Conservation (phyloP, 345 rosid species). For the Mallotus nudiflorus region DNA sequence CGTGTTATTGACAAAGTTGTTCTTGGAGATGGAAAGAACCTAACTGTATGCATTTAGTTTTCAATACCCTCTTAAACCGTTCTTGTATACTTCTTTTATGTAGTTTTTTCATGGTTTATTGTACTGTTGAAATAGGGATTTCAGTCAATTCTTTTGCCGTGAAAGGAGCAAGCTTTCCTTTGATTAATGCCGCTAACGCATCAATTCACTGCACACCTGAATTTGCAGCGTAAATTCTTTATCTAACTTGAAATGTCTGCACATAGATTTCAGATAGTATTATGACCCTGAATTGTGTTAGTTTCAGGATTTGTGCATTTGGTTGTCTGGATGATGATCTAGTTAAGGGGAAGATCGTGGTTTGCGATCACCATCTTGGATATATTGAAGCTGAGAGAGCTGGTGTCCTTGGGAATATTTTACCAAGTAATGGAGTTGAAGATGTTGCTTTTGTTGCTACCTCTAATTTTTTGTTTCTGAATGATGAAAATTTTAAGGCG, state of each 20-base stretch:
- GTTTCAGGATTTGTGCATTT: slow-evolving; percentile 29
- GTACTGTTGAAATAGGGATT: neutral
- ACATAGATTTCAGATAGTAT: neutral
- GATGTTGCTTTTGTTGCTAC: slow-evolving; percentile 18
- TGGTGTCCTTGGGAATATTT: slow-evolving; percentile 41
- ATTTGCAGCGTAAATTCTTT: neutral
- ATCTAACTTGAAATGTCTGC: too few species aligned
- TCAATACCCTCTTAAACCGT: neutral
- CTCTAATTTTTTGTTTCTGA: slow-evolving; percentile 27
- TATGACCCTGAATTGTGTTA: neutral
- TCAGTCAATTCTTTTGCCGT: neutral
- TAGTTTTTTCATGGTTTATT: neutral
- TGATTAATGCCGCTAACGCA: neutral
- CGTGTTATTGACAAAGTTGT: slow-evolving; percentile 19
- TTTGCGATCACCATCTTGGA: slow-evolving; percentile 8
- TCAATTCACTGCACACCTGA: neutral
- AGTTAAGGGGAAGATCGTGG: slow-evolving; percentile 41
- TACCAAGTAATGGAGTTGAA: neutral
- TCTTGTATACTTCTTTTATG: neutral
- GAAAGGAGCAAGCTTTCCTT: neutral
- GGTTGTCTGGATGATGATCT: slow-evolving; percentile 28
- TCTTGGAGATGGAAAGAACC: slow-evolving; percentile 22
- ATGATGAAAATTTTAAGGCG: neutral
- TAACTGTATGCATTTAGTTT: slow-evolving; percentile 16
- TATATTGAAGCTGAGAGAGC: slow-evolving; percentile 7